These are phyloP conservation scores for Stipa capillata DNA, from an alignment of 176 grass and related monocot species.

Conservation along the genomic window DNA sequence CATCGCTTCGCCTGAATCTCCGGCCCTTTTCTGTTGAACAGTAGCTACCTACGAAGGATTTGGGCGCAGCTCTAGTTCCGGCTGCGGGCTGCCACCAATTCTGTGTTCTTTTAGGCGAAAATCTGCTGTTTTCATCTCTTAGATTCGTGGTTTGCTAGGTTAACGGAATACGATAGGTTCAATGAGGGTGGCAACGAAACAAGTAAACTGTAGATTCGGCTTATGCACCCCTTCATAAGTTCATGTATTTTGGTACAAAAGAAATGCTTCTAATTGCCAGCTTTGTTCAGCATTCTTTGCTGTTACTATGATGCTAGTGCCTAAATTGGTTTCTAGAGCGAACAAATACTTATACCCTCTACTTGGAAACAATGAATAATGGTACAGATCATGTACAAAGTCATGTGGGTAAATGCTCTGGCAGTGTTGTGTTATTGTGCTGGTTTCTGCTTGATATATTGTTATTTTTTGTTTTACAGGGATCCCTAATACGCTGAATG, in stretches of 20 bases:
- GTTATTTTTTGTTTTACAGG: slow-evolving; percentile 31
- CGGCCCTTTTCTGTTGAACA: not conserved
- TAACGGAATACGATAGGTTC: not conserved
- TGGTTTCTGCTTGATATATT: not conserved
- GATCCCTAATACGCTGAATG: slow-evolving; percentile 81
- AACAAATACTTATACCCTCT: not conserved
- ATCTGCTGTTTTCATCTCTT: not conserved
- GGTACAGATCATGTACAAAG: not conserved
- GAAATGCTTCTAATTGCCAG: not conserved
- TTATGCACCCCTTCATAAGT: not conserved
- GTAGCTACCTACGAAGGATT: not conserved
- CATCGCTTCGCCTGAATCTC: not conserved
- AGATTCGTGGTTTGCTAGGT: not conserved
- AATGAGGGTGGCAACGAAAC: not conserved
- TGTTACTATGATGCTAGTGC: not conserved
- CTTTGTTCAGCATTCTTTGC: not conserved
- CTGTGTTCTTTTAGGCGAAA: too few species aligned
- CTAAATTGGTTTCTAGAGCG: not conserved
- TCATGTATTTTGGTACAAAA: not conserved
- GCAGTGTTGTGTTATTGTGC: not conserved
- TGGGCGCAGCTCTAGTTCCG: too few species aligned
- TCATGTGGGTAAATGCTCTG: too few species aligned
- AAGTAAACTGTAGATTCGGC: not conserved
- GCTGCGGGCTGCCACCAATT: not conserved
- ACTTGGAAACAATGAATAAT: not conserved